phyloP scores from a whole-genome alignment of 1,284 basidiomycete genomes.

The Ustanciosporium gigantosporum region DNA sequence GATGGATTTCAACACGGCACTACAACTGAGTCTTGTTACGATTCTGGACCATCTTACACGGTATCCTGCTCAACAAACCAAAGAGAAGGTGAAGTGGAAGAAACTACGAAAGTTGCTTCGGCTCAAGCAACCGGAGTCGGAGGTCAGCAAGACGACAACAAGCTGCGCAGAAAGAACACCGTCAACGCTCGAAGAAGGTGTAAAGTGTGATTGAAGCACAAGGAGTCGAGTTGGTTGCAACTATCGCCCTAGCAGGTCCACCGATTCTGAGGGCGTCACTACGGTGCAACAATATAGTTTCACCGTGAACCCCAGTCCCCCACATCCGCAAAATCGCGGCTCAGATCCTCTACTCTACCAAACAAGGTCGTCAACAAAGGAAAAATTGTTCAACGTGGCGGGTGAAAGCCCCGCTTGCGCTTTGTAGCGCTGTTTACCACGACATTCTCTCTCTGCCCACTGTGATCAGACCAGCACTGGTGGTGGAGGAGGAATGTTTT shows the following conservation, averaged over 20 bases:
- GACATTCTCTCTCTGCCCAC: not conserved
- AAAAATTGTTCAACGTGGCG: conserved; percentile 79
- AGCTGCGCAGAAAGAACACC: not conserved
- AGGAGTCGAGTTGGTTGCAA: conserved; percentile 2
- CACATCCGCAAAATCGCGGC: conserved; percentile 14
- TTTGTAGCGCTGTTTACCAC: conserved; percentile 58
- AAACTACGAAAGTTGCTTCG: conserved; percentile 42
- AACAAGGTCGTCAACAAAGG: conserved; percentile 75
- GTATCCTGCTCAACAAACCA: conserved; percentile 33
- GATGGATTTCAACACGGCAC: conserved; percentile 27
- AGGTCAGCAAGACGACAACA: conserved; percentile 10
- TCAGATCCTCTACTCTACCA: conserved; percentile 23
- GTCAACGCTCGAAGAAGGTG: conserved; percentile 37
- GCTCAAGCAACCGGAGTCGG: conserved; percentile 16
- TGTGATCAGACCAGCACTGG: not conserved
- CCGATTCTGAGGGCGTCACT: not conserved
- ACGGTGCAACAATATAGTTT: not conserved
- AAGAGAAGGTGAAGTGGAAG: conserved; percentile 45
- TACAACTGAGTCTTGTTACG: conserved; percentile 44
- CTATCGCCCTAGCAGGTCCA: conserved; percentile 17
- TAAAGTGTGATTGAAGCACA: conserved; percentile 24
- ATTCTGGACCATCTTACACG: conserved; percentile 35
- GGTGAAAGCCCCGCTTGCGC: conserved; percentile 72
- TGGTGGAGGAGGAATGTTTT: not conserved
- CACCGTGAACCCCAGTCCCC: conserved; percentile 18